Base-by-base conservation (phyloP, 495 filamentous ascomycete species). In the Parathielavia appendiculata region DNA sequence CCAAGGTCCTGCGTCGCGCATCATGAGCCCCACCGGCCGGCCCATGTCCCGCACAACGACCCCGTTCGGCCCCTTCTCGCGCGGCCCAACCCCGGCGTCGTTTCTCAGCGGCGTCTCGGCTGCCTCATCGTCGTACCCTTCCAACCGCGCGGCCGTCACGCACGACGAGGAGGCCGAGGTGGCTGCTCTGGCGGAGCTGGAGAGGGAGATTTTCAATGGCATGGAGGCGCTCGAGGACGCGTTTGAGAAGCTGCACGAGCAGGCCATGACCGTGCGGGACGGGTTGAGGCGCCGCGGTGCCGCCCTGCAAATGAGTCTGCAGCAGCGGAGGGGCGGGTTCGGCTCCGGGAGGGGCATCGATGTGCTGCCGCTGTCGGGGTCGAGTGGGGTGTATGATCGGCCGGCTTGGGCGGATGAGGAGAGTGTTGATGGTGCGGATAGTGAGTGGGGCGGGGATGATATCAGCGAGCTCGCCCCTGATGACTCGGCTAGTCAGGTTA, bases 221-320 rank as follows among this genome's bases (percentile, higher is more conserved):
- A 96, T 98, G 88, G 93, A 97, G 71, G 84, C 86, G 14, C 82
- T 98, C 35, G 95, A 97, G 72, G 89, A 96, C 68, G 91, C 93
- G 4, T 96, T 98, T 61, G 95, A 97, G 74, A 87, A 84, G 45
- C 82, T 98, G 34, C 95, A 98, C 65, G 78, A 79, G 63, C 87
- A 85, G 65, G 91, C 95, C 16, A 90, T 97, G 65, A 68, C 76
- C 0, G 89, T 98, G 17, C 87, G 95, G 0, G 83, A 81, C 14
- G 81, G 86, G 3, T 80, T 97, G 2, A 85, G 91, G 6, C 85
- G 91, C 63, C 86, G 92, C 19, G 82, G 84, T 22, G 88, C 89
- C 13, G 91, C 89, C 1, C 75, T 97, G 7, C 81, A 86, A 5
- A 83, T 92, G 73, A 87, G 85, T 39, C 81, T 85, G 61, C 91